phyloP scores from a whole-genome alignment of 2,329 filamentous ascomycete genomes.

The Aspergillus terreus region DNA sequence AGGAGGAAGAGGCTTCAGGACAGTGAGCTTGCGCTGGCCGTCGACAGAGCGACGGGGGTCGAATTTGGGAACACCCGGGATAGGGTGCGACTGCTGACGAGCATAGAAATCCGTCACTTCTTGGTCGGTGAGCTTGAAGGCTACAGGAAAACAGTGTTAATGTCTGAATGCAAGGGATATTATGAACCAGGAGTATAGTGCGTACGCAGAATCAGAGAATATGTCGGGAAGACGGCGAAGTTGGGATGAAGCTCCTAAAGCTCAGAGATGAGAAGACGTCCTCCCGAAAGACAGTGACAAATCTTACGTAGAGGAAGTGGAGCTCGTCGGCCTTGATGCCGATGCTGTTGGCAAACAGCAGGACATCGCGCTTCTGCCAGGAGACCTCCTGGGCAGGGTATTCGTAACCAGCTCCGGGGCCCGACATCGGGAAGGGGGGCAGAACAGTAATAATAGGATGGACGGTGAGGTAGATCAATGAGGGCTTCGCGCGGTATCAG shows the following conservation, averaged over 20 bases:
- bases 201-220: conserved; percentile 72
- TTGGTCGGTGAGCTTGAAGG: conserved; percentile 72
- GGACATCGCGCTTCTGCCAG: conserved; percentile 82
- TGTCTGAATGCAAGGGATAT: conserved; percentile 19
- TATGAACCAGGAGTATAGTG: neutral
- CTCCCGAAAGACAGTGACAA: too few species aligned
- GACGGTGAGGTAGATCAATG: neutral
- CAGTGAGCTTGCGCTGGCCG: conserved; percentile 75
- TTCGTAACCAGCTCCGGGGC: conserved; percentile 67
- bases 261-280: neutral
- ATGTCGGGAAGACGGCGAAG: conserved; percentile 86
- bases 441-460: neutral
- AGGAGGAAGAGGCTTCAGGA: conserved; percentile 71
- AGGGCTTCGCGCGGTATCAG: neutral
- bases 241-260: conserved; percentile 77
- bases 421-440: conserved; percentile 34
- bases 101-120: conserved; percentile 86
- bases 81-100: conserved; percentile 60
- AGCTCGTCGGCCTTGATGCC: conserved; percentile 82
- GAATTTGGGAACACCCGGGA: conserved; percentile 73
- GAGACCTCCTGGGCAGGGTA: conserved; percentile 71
- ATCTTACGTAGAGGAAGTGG: conserved; percentile 80
- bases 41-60: conserved; percentile 73
- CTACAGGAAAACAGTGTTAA: conserved; percentile 38
- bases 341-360: conserved; percentile 89